A percentile compares a stretch with the other conserved stretches of the same genome.
Conservation (phyloP, 1,284 basidiomycete species). For the Tilletia setariae region DNA sequence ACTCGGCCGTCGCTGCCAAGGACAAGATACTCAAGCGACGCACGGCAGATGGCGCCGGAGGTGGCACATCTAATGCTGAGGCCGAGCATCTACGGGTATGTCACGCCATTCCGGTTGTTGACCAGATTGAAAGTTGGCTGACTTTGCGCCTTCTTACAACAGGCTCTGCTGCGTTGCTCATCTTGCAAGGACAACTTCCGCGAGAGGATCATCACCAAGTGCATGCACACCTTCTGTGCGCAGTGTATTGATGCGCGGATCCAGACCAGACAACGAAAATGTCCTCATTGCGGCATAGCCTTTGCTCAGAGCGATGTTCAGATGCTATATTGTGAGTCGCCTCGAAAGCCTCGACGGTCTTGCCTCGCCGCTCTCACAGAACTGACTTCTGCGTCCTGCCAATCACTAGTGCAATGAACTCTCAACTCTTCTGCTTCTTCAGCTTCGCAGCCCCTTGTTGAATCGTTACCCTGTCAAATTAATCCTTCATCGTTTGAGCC, state of each 20-base stretch:
- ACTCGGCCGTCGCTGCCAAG: conserved; percentile 26
- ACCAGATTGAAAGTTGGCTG: neutral
- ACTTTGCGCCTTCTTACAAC: conserved; percentile 19
- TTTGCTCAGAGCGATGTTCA: conserved; percentile 87
- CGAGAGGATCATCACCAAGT: conserved; percentile 82
- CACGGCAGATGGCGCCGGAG: conserved; percentile 36
- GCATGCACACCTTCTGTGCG: conserved; percentile 92
- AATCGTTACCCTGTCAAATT: too few species aligned
- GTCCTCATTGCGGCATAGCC: conserved; percentile 79
- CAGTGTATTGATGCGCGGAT: conserved; percentile 80
- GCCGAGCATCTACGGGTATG: conserved; percentile 15
- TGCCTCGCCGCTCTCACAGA: too few species aligned
- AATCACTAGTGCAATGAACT: too few species aligned
- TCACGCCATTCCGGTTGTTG: neutral
- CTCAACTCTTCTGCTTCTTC: too few species aligned
- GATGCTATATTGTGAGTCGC: conserved; percentile 64
- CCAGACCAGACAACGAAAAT: conserved; percentile 87
- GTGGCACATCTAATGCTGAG: conserved; percentile 25
- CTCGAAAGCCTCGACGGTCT: too few species aligned
- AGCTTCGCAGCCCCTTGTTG: too few species aligned
- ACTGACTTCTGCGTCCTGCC: too few species aligned
- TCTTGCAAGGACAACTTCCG: conserved; percentile 83
- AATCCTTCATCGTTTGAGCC: too few species aligned
- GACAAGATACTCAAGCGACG: conserved; percentile 33
- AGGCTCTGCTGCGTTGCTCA: conserved; percentile 86